phyloP scores from a whole-genome alignment of 2,329 filamentous ascomycete genomes.

The Epichloe brachyelytri region DNA sequence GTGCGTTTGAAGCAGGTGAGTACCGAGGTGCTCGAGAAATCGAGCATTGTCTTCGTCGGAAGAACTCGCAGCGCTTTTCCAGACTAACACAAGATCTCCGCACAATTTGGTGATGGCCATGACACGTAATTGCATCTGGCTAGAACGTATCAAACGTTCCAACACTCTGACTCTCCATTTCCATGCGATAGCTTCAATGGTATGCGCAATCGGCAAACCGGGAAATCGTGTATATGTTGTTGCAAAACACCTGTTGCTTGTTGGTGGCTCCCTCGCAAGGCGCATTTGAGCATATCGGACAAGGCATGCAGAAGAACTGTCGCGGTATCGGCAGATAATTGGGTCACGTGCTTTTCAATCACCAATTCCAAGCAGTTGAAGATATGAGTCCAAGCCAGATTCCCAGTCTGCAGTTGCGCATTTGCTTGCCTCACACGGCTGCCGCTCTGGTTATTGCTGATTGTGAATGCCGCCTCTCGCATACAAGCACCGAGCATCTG shows the following conservation, averaged over 20 bases:
- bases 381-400: constrained; percentile 30
- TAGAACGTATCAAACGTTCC: constrained; percentile 63
- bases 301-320: constrained; percentile 26
- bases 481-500: constrained; percentile 22
- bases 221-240: constrained; percentile 17
- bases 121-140: constrained; percentile 83
- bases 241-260: constrained; percentile 19
- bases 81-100: constrained; percentile 52
- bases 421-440: constrained; percentile 14
- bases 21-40: constrained; percentile 54
- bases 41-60: constrained; percentile 26
- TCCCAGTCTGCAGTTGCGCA: constrained; percentile 25
- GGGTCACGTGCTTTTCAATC: constrained; percentile 43
- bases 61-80: constrained; percentile 41
- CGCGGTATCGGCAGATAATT: constrained; percentile 33
- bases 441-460: constrained; percentile 7
- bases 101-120: constrained; percentile 66
- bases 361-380: constrained; percentile 30
- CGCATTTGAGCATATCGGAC: constrained; percentile 29
- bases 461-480: constrained; percentile 15
- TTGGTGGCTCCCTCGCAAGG: constrained; percentile 24
- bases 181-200: constrained; percentile 38
- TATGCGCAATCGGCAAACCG: constrained; percentile 23
- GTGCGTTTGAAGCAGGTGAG: constrained; percentile 54
- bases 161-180: constrained; percentile 60